Conservation (phyloP, 345 rosid species). For the Nasturtium officinale region DNA sequence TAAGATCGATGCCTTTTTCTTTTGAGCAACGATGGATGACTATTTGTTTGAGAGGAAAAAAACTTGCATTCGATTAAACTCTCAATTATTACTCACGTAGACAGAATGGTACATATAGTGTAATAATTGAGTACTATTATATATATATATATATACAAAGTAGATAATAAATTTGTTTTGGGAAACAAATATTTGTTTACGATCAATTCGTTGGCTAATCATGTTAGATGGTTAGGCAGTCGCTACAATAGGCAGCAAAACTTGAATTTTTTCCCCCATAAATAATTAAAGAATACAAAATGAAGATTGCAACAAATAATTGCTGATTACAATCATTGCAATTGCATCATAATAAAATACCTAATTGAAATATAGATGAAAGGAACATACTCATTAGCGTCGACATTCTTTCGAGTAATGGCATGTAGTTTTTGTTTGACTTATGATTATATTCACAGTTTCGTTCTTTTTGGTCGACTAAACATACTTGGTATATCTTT, state of each 20-base stretch:
- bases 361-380: slow-evolving; percentile 1
- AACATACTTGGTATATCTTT: background rate
- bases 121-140: background rate
- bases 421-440: slow-evolving; percentile 33
- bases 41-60: background rate
- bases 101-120: background rate
- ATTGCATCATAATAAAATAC: slow-evolving; percentile 9
- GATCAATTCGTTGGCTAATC: slow-evolving; percentile 40
- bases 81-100: background rate
- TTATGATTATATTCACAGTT: slow-evolving; percentile 8
- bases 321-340: slow-evolving; percentile 30
- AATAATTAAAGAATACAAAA: slow-evolving; percentile 4
- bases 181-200: slow-evolving; percentile 11
- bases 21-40: background rate
- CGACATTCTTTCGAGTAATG: slow-evolving; percentile 19
- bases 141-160: slow-evolving; percentile 20
- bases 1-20: background rate
- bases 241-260: slow-evolving; percentile 34
- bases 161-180: background rate
- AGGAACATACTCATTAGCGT: slow-evolving; percentile 18
- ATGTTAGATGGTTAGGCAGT: slow-evolving; percentile 40
- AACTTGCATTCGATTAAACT: background rate
- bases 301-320: slow-evolving; percentile 28
- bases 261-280: background rate
- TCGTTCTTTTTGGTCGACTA: background rate